phyloP scores from a whole-genome alignment of 257 asterid species.

The Fraxinus cuspidata region DNA sequence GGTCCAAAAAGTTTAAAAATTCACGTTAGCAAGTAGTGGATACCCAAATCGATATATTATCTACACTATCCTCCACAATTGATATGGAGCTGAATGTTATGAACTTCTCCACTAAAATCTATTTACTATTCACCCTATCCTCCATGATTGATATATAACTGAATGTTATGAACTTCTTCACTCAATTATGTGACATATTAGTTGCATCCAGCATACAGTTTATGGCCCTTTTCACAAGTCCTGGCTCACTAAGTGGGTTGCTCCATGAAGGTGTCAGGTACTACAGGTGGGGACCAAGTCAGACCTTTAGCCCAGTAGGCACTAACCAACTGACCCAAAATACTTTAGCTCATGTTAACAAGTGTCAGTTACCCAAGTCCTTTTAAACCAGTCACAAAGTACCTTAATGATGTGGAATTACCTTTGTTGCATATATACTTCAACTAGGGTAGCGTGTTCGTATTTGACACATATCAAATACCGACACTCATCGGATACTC shows the following conservation, averaged over 20 bases:
- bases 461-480: too few species aligned
- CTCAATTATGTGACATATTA: neutral
- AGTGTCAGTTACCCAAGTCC: neutral
- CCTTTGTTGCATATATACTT: too few species aligned
- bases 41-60: neutral
- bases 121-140: neutral
- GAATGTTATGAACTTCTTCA: neutral
- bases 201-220: neutral
- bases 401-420: neutral
- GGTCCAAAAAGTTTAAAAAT: neutral
- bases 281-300: neutral
- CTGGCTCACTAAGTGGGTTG: neutral
- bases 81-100: neutral
- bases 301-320: neutral
- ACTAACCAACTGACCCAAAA: neutral
- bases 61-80: neutral
- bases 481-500: too few species aligned
- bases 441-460: too few species aligned
- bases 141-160: neutral
- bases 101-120: neutral
- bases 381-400: neutral
- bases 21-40: neutral
- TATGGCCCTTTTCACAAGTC: neutral
- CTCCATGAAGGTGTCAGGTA: too few species aligned
- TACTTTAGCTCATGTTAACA: neutral